These are phyloP conservation scores for Lepidopterella palustris DNA, from an alignment of 495 filamentous ascomycete species.

Conservation along the genomic window DNA sequence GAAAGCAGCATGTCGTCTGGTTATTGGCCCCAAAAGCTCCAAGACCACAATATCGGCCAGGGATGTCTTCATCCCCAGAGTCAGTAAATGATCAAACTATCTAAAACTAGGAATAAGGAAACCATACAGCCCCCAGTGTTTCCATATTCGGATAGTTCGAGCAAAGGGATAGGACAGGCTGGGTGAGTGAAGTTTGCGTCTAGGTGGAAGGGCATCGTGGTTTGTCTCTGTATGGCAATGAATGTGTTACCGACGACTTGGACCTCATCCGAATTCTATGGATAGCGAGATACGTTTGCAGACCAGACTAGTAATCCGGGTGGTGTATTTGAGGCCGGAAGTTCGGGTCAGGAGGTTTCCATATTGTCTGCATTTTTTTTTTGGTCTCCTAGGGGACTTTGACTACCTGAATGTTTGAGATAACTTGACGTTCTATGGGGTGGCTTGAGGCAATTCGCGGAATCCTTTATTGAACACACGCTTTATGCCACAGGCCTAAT, in stretches of 20 bases:
- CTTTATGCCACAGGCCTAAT: too few relatives aligned
- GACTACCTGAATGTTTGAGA: too few relatives aligned
- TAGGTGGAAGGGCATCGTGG: not conserved
- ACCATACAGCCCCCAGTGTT: constrained; percentile 32
- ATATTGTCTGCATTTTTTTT: not conserved
- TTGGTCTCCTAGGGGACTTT: too few relatives aligned
- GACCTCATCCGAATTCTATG: not conserved
- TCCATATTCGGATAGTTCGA: constrained; percentile 19
- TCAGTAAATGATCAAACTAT: not conserved
- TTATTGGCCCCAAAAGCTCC: constrained; percentile 18
- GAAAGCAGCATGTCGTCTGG: constrained; percentile 32
- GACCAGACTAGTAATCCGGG: not conserved
- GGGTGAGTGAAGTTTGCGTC: not conserved
- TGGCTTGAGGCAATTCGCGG: too few relatives aligned
- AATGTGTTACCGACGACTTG: not conserved
- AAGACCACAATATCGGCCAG: constrained; percentile 32
- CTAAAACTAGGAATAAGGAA: not conserved
- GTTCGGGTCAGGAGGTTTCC: not conserved
- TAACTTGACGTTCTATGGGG: too few relatives aligned
- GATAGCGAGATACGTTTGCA: not conserved
- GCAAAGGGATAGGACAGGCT: constrained; percentile 30
- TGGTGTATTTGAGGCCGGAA: not conserved
- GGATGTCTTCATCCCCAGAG: constrained; percentile 22
- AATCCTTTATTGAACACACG: too few relatives aligned
- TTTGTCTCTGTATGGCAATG: not conserved